These are phyloP conservation scores for Kurtzmaniella quercitrusa DNA, from an alignment of 1,139 yeast species.

Conservation along the genomic window DNA sequence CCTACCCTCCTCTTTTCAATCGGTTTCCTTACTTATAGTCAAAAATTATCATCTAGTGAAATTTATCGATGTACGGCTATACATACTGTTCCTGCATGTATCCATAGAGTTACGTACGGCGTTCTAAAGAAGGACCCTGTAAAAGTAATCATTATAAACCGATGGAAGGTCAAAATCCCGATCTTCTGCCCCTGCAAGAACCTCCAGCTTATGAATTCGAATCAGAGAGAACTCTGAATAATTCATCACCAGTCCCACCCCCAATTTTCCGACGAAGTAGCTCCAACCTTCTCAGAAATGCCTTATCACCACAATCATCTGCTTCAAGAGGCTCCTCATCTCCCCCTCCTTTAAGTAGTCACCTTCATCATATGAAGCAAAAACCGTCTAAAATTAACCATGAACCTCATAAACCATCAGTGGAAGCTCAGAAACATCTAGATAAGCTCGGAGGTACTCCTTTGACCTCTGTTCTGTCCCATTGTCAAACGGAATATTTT, in stretches of 20 bases:
- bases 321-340: conserved; percentile 4
- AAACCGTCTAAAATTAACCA: background rate
- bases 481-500: conserved; percentile 41
- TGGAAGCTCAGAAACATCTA: conserved; percentile 34
- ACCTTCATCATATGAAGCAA: background rate
- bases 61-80: no score
- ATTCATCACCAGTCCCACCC: conserved; percentile 5
- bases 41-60: no score
- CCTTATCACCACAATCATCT: background rate
- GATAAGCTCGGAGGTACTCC: conserved; percentile 19
- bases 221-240: background rate
- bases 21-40: no score
- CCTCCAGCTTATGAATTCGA: conserved; percentile 11
- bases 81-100: background rate
- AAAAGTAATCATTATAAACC: no score
- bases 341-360: conserved; percentile 1
- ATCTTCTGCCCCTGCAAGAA: conserved; percentile 6
- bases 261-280: conserved; percentile 19
- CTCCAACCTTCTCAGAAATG: conserved; percentile 4
- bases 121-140: background rate
- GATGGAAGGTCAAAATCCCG: background rate
- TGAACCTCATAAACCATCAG: conserved; percentile 31
- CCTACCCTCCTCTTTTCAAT: background rate
- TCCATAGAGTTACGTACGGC: background rate
- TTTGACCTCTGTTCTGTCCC: conserved; percentile 22